Evolutionary conservation across 2,329 filamentous ascomycete species (phyloP).

Genomic region (Decorospora gaudefroyi): DNA sequence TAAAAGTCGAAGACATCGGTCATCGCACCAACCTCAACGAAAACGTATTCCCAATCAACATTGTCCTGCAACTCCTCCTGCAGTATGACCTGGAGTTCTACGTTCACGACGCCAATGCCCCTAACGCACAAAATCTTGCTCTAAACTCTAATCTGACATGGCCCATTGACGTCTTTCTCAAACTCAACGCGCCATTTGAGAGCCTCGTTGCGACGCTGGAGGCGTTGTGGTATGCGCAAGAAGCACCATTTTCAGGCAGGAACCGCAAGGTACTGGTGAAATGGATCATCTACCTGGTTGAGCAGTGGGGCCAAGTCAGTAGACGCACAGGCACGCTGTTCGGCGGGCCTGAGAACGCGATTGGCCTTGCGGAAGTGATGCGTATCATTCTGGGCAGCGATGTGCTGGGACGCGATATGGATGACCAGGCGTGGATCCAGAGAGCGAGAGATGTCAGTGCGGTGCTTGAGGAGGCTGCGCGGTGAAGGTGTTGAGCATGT

Average conservation of each 20-base stretch:
- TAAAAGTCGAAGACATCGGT: constrained; percentile 62
- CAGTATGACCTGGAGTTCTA: constrained; percentile 55
- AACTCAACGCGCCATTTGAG: constrained; percentile 65
- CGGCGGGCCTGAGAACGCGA: constrained; percentile 63
- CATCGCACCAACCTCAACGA: constrained; percentile 61
- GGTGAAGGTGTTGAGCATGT: constrained; percentile 17
- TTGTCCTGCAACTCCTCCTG: constrained; percentile 43
- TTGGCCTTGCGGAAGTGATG: constrained; percentile 47
- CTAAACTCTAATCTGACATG: constrained; percentile 52
- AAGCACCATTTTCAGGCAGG: constrained; percentile 64
- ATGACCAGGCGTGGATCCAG: constrained; percentile 45
- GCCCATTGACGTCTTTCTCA: constrained; percentile 68
- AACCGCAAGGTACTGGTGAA: constrained; percentile 61
- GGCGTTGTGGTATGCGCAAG: constrained; percentile 68
- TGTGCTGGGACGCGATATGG: constrained; percentile 42
- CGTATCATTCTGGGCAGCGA: constrained; percentile 52
- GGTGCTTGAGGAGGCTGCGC: constrained; percentile 37
- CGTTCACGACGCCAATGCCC: constrained; percentile 47
- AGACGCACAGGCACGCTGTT: constrained; percentile 60
- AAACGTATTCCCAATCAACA: constrained; percentile 59
- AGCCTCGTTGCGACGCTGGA: constrained; percentile 66
- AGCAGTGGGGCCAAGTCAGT: constrained; percentile 64
- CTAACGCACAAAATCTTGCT: constrained; percentile 20
- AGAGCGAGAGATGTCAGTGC: constrained; percentile 33
- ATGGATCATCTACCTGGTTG: constrained; percentile 65